Conservation (phyloP, 768 basidiomycete genomes). For the Pleurotus pulmonarius region DNA sequence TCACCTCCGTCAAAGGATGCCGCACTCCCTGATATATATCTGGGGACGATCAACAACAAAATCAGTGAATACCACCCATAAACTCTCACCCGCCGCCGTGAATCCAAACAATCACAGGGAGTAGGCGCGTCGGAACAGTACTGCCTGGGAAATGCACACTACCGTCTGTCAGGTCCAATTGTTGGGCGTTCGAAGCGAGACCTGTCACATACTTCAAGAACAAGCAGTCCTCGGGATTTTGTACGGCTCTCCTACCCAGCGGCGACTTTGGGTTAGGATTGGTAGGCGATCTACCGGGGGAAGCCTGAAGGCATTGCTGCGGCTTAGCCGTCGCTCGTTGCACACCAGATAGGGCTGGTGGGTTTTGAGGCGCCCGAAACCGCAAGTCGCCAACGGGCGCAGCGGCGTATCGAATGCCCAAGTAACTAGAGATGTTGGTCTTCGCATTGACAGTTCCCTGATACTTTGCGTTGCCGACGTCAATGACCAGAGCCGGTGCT, state of each 20-base stretch:
- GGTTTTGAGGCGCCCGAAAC: constrained; percentile 29
- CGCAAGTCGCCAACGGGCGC: constrained; percentile 37
- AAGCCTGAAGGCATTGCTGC: constrained; percentile 24
- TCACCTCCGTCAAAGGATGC: neutral
- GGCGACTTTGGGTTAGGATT: constrained; percentile 23
- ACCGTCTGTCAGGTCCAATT: neutral
- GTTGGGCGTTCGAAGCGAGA: neutral
- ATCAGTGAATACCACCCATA: too few species aligned
- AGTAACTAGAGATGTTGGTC: constrained; percentile 30
- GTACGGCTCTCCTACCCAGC: neutral
- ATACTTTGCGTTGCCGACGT: constrained; percentile 43
- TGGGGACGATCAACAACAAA: neutral
- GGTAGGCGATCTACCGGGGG: constrained; percentile 22
- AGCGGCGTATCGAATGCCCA: constrained; percentile 47
- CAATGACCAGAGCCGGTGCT: constrained; percentile 21
- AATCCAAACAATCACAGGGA: constrained; percentile 13
- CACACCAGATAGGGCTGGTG: constrained; percentile 20
- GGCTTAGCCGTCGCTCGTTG: constrained; percentile 28
- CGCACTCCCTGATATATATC: neutral
- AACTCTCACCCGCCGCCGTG: constrained; percentile 8
- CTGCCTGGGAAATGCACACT: constrained; percentile 32
- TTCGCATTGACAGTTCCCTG: constrained; percentile 32
- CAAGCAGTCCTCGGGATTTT: constrained; percentile 34
- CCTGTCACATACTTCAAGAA: constrained; percentile 28
- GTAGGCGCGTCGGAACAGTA: constrained; percentile 15